Conservation (phyloP, 1,139 yeast genomes). For the Pichia sp. region DNA sequence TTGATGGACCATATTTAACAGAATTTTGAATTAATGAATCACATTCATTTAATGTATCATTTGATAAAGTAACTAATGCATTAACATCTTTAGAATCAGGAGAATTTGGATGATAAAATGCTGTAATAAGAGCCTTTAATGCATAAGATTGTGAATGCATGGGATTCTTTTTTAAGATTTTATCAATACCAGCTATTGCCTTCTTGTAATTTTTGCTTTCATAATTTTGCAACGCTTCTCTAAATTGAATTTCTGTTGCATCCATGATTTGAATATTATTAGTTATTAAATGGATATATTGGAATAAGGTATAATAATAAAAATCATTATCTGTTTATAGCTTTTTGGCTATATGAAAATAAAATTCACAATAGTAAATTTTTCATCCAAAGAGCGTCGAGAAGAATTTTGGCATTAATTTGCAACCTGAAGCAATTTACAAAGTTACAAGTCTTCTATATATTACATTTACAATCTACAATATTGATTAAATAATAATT, state of each 20-base stretch:
- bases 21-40: constrained; percentile 58
- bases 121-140: constrained; percentile 63
- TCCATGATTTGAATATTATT: not conserved
- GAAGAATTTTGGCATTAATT: too few relatives aligned
- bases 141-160: constrained; percentile 78
- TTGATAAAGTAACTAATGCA: constrained; percentile 34
- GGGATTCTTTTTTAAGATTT: constrained; percentile 68
- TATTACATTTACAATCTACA: too few relatives aligned
- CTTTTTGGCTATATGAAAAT: too few relatives aligned
- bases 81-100: constrained; percentile 13
- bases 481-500: too few relatives aligned
- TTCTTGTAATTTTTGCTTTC: constrained; percentile 85
- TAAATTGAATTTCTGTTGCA: constrained; percentile 35
- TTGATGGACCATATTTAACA: constrained; percentile 43
- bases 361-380: too few relatives aligned
- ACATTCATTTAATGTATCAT: constrained; percentile 52
- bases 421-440: too few relatives aligned
- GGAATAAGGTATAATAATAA: too few relatives aligned
- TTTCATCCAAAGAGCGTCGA: too few relatives aligned
- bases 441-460: too few relatives aligned
- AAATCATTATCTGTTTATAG: too few relatives aligned
- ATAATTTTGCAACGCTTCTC: constrained; percentile 75
- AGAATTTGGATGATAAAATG: constrained; percentile 13
- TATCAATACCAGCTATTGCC: constrained; percentile 69
- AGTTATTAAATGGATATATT: too few relatives aligned